Base-by-base conservation (phyloP, 1,139 yeast species). In the Lizanozyma gosingica region DNA sequence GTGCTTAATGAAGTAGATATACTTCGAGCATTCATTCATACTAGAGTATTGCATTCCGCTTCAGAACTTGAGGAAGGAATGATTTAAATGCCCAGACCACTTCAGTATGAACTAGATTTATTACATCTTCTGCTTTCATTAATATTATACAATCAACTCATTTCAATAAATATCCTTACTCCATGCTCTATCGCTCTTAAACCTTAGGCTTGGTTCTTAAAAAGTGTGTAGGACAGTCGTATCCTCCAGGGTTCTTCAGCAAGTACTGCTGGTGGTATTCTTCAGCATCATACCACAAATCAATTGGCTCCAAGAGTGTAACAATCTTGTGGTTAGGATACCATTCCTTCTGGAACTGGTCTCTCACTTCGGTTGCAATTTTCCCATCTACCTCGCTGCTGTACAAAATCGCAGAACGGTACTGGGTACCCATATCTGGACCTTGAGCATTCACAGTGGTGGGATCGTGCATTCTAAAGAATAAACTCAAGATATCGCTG, bases 161-260 rank as follows among this genome's bases (percentile, higher is more conserved):
- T n/a, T n/a, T n/a, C n/a, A n/a, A n/a, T n/a, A n/a, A n/a, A n/a
- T n/a, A n/a, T n/a, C n/a, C n/a, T n/a, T n/a, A n/a, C n/a, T n/a
- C n/a, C n/a, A n/a, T n/a, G n/a, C n/a, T 22, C 29, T 22, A 22
- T 22, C 29, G 29, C 29, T 22, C 11, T 22, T 15, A 34, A 34
- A 35, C 44, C 47, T 45, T 52, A 32, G 54, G 64, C 18, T 47
- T 39, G 4, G 67, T 59, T 53, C 95, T 76, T 39, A 83, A 55
- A 47, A 73, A 87, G 56, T 90, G 97, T 3, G 90, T 79, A 17
- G 96, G 94, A 59, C 97, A 90, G 45, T 83, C 85, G 61, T 87
- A 85, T 3, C 97, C 97, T 3, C 66, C 63, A 1, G 96, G 95
- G 56, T 90, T 87, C 54, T 77, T 80, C 41, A 71, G 70, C 54